These are phyloP conservation scores for Cladosporium austrohemisphaericum DNA, from an alignment of 2,329 filamentous ascomycete species.

Conservation along the genomic window DNA sequence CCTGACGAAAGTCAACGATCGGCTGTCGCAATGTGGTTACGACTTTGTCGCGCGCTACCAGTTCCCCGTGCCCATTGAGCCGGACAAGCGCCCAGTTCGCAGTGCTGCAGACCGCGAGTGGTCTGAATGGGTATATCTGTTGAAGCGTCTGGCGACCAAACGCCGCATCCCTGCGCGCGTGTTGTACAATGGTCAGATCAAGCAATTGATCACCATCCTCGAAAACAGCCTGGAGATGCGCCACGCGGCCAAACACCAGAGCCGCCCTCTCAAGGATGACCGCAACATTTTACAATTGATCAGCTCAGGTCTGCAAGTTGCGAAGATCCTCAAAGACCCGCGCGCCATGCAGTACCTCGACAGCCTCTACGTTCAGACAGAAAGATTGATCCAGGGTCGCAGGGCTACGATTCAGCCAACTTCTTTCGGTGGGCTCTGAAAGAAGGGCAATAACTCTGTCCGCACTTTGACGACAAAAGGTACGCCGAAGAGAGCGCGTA, in stretches of 20 bases:
- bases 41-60: conserved; percentile 90
- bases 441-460: too few species aligned
- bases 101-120: conserved; percentile 75
- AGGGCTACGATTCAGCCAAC: conserved; percentile 17
- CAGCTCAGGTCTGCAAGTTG: conserved; percentile 80
- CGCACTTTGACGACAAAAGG: too few species aligned
- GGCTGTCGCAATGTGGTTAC: conserved; percentile 79
- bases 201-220: conserved; percentile 81
- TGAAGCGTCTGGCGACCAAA: conserved; percentile 82
- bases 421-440: conserved; percentile 9
- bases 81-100: conserved; percentile 75
- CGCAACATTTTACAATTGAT: conserved; percentile 84
- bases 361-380: conserved; percentile 75
- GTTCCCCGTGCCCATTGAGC: conserved; percentile 79
- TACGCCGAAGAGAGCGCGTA: not conserved
- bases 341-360: conserved; percentile 79
- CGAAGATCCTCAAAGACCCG: conserved; percentile 81
- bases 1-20: conserved; percentile 75
- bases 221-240: conserved; percentile 88
- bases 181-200: conserved; percentile 82
- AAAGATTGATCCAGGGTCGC: conserved; percentile 64
- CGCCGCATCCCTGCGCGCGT: conserved; percentile 78
- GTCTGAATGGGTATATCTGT: conserved; percentile 87
- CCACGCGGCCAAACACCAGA: conserved; percentile 79
- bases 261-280: conserved; percentile 79